Base-by-base conservation (phyloP, 768 basidiomycete species). In the Pulveroboletus ravenelii region DNA sequence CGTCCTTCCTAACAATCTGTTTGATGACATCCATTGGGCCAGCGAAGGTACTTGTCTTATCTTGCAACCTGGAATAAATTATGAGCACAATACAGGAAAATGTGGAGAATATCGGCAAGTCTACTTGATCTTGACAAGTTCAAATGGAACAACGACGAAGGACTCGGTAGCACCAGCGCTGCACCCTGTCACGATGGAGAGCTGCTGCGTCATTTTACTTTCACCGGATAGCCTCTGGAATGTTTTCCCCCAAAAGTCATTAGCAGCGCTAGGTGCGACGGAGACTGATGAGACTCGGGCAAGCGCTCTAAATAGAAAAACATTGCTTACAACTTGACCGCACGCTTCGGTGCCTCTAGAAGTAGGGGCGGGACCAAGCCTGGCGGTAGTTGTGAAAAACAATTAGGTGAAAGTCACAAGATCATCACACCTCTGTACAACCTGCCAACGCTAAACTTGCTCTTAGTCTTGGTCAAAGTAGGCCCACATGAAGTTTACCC, bases 291-390 rank as follows among this genome's bases (percentile, higher is more conserved):
- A 60, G 46, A 46, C 17, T 39, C 18, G 38, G 32, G n/a, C 17
- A 41, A 12, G 14, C 23, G 15, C 6, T 6, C 10, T 10, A 7
- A 36, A 41, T 31, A 5, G 15, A n/a, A 15, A 34, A 32, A 45
- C 18, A 20, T 30, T 18, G 73, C 82, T 54, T 56, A 88, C 87
- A 89, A 90, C 79, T 98, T 99, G 42, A 93, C 89, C 14, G 96
- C 96, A 71, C 96, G 85, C 74, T 99, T 99, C 2, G 96, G 96
- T 14, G 96, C 96, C 70, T 99, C 96, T 40, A 99, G 74, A 62
- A 98, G 80, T 10, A 99, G 70, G 15, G 96, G 96, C 10, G 96
- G 93, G n/a, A 93, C 85, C 52, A 99, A 83, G 59, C 95, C 87
- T 89, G 46, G 17, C 30, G 41, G 40, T 25, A 20, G 12, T 18